These are phyloP conservation scores for Tulasnella calospora DNA, from an alignment of 768 basidiomycete genomes.

Conservation along the genomic window DNA sequence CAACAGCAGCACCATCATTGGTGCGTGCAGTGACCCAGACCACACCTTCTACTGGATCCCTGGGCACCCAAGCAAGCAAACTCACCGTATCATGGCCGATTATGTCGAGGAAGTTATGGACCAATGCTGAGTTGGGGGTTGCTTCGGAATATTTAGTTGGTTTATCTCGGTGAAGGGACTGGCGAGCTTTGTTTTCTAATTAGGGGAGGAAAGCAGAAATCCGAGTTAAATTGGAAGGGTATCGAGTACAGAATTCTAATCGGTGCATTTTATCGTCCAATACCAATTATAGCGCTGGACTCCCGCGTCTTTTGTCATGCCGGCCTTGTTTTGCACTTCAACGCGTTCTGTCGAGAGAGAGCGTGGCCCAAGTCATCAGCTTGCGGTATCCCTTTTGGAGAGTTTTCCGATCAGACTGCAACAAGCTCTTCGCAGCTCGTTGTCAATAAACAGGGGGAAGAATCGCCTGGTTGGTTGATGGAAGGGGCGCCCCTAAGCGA, in stretches of 20 bases:
- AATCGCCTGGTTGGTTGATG: background rate
- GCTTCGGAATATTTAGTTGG: background rate
- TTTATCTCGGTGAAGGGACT: background rate
- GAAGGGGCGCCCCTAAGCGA: background rate
- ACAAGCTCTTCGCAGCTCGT: background rate
- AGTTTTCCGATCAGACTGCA: background rate
- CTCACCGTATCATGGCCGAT: constrained; percentile 13
- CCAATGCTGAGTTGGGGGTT: background rate
- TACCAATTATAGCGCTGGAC: background rate
- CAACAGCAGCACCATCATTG: constrained; percentile 27
- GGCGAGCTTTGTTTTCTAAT: background rate
- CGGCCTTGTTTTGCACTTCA: background rate
- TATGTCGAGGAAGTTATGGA: background rate
- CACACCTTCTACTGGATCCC: constrained; percentile 53
- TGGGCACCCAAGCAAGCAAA: constrained; percentile 29
- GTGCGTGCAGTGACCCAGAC: constrained; percentile 35
- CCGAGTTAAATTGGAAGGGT: background rate
- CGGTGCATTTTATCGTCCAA: background rate
- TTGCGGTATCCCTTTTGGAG: background rate
- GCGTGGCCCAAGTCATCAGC: background rate
- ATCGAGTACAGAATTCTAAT: background rate
- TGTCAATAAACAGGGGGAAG: background rate
- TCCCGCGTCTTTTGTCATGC: background rate
- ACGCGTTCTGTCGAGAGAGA: background rate
- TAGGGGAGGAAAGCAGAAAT: background rate